Percentiles rank a stretch among this genome's conserved stretches.
phyloP scores from a whole-genome alignment of 768 basidiomycete species.

The Mycena rebaudengoi region DNA sequence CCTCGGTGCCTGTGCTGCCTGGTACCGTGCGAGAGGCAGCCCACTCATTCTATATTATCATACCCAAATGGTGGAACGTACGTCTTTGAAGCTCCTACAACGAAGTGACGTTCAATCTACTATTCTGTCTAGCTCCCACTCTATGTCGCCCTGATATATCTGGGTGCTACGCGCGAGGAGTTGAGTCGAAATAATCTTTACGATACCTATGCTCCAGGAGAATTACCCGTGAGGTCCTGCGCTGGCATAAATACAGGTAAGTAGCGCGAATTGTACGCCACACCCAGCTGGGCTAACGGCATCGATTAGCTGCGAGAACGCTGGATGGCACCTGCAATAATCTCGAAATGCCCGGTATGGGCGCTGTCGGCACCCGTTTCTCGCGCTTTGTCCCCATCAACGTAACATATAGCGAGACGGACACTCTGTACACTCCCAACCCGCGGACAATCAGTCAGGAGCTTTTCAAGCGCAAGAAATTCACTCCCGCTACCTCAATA shows the following conservation, averaged over 20 bases:
- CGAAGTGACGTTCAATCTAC: neutral
- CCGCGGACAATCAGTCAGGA: constrained; percentile 21
- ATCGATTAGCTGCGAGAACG: constrained; percentile 15
- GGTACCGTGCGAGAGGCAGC: too few species aligned
- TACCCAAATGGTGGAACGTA: constrained; percentile 2
- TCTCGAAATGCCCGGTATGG: constrained; percentile 20
- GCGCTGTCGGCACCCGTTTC: constrained; percentile 14
- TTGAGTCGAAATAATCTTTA: neutral
- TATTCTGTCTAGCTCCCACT: neutral
- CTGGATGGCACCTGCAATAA: constrained; percentile 18
- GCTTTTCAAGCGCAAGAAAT: constrained; percentile 15
- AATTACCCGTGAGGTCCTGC: constrained; percentile 11
- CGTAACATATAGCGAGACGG: constrained; percentile 14
- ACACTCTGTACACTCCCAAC: constrained; percentile 18
- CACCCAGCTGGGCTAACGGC: neutral
- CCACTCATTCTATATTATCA: too few species aligned
- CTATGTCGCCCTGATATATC: neutral
- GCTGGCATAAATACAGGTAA: constrained; percentile 17
- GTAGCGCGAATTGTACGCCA: neutral
- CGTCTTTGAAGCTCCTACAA: neutral
- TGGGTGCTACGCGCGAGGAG: neutral
- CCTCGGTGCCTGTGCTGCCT: too few species aligned
- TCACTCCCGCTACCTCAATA: constrained; percentile 17
- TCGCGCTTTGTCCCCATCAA: constrained; percentile 19
- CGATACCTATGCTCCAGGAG: neutral